Evolutionary conservation across 805 yeast genomes (phyloP).

Genomic region (Candida sonorensis): DNA sequence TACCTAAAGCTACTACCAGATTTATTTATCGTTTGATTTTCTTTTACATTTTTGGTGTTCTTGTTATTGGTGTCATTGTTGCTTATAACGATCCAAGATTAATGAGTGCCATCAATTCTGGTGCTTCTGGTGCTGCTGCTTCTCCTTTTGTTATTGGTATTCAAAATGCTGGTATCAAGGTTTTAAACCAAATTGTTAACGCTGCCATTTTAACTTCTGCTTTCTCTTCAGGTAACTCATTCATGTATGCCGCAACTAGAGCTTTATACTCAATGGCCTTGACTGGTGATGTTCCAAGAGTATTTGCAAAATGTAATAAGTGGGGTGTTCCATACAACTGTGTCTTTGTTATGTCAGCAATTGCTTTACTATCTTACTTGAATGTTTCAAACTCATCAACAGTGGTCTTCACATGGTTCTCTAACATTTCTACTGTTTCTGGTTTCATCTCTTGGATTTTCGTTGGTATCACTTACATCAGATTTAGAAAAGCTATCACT

Average conservation of each 20-base stretch:
- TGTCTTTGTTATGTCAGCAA: conserved; percentile 40
- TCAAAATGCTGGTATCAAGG: conserved; percentile 57
- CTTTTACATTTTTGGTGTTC: conserved; percentile 26
- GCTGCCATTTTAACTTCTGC: conserved; percentile 53
- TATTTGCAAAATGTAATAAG: conserved; percentile 54
- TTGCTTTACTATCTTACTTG: conserved; percentile 58
- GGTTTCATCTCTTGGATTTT: conserved; percentile 63
- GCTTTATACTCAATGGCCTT: conserved; percentile 66
- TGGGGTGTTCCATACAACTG: conserved; percentile 65
- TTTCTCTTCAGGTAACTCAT: conserved; percentile 69
- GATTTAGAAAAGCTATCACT: conserved; percentile 59
- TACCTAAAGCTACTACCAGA: conserved; percentile 27
- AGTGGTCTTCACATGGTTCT: conserved; percentile 59
- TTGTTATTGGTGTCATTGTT: conserved; percentile 46
- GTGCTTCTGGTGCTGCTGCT: conserved; percentile 58
- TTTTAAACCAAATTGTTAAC: conserved; percentile 71
- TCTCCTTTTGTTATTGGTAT: conserved; percentile 90
- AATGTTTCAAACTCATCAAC: conserved; percentile 52
- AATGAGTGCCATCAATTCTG: conserved; percentile 40
- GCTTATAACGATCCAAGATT: conserved; percentile 33
- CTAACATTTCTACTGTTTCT: conserved; percentile 59
- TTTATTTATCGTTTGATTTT: conserved; percentile 26
- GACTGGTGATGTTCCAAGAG: conserved; percentile 66
- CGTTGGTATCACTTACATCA: conserved; percentile 45
- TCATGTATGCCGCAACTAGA: conserved; percentile 67